Evolutionary conservation across 2,329 filamentous ascomycete genomes (phyloP).

Genomic region (Rhynchosporium agropyri): DNA sequence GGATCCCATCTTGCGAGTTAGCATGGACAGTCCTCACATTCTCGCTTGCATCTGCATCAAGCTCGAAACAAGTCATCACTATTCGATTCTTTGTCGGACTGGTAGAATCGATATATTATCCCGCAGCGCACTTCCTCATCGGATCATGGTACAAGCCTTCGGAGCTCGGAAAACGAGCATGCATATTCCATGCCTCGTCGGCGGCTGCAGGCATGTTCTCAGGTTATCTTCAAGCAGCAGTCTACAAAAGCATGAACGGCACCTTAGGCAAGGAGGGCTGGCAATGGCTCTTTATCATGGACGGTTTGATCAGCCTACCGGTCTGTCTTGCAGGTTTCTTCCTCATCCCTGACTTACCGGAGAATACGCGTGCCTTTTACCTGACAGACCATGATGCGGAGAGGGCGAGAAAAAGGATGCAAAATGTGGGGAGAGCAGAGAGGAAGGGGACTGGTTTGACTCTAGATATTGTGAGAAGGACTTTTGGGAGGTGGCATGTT

Average conservation of each 20-base stretch:
- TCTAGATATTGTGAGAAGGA: constrained; percentile 29
- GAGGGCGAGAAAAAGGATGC: constrained; percentile 35
- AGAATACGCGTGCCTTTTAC: constrained; percentile 38
- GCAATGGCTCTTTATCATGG: constrained; percentile 53
- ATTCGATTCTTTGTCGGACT: constrained; percentile 51
- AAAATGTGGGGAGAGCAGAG: constrained; percentile 35
- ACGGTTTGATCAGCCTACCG: constrained; percentile 44
- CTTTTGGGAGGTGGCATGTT: constrained; percentile 45
- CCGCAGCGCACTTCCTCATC: constrained; percentile 40
- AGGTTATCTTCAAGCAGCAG: constrained; percentile 49
- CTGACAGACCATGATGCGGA: constrained; percentile 29
- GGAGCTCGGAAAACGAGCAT: constrained; percentile 49
- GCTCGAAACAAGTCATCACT: constrained; percentile 40
- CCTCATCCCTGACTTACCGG: constrained; percentile 38
- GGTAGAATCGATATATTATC: constrained; percentile 37
- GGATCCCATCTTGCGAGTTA: constrained; percentile 48
- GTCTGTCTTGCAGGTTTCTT: constrained; percentile 40
- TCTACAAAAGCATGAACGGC: constrained; percentile 47
- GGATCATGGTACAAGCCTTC: constrained; percentile 50
- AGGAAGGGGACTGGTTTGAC: constrained; percentile 38
- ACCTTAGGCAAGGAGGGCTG: constrained; percentile 46
- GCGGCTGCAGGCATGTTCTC: constrained; percentile 48
- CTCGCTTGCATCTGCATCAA: constrained; percentile 45
- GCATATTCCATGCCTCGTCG: constrained; percentile 47
- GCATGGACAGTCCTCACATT: constrained; percentile 44